Conservation (phyloP, 2,329 filamentous ascomycete genomes). For the Atkinsonella hypoxylon region DNA sequence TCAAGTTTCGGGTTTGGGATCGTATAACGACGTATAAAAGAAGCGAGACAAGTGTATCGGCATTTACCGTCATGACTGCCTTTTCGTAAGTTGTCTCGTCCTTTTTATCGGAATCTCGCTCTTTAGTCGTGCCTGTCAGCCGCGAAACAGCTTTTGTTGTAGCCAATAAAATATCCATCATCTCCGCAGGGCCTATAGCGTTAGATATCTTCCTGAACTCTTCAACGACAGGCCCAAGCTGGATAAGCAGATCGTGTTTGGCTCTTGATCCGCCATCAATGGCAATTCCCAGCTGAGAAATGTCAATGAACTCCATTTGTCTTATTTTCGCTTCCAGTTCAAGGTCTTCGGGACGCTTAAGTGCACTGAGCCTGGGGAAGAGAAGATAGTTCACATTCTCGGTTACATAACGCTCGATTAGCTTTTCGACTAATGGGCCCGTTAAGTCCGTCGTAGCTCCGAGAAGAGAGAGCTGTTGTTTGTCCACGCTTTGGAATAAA, state of each 20-base stretch:
- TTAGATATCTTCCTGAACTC: slow-evolving; percentile 78
- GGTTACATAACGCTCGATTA: slow-evolving; percentile 89
- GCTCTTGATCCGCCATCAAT: slow-evolving; percentile 67
- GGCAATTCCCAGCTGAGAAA: slow-evolving; percentile 83
- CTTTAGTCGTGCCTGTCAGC: slow-evolving; percentile 39
- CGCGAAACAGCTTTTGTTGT: slow-evolving; percentile 77
- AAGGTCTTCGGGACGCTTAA: slow-evolving; percentile 70
- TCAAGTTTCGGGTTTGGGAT: slow-evolving; percentile 74
- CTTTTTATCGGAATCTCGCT: slow-evolving; percentile 20
- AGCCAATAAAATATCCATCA: slow-evolving; percentile 68
- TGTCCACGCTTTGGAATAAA: slow-evolving; percentile 89
- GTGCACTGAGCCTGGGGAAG: slow-evolving; percentile 68
- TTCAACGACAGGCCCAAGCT: slow-evolving; percentile 68
- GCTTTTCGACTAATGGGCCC: slow-evolving; percentile 77
- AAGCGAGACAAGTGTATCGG: slow-evolving; percentile 85
- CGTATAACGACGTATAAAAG: slow-evolving; percentile 87
- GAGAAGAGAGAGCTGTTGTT: slow-evolving; percentile 82
- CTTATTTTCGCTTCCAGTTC: slow-evolving; percentile 83
- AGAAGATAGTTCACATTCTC: slow-evolving; percentile 87
- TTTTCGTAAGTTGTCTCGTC: slow-evolving; percentile 33
- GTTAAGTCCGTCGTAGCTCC: slow-evolving; percentile 91
- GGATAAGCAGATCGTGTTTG: slow-evolving; percentile 69
- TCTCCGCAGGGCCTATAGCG: slow-evolving; percentile 73
- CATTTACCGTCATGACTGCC: slow-evolving; percentile 53
- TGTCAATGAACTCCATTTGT: slow-evolving; percentile 87